phyloP scores from a whole-genome alignment of 2,329 filamentous ascomycete genomes.

The Stachybotrys chlorohalonatus region DNA sequence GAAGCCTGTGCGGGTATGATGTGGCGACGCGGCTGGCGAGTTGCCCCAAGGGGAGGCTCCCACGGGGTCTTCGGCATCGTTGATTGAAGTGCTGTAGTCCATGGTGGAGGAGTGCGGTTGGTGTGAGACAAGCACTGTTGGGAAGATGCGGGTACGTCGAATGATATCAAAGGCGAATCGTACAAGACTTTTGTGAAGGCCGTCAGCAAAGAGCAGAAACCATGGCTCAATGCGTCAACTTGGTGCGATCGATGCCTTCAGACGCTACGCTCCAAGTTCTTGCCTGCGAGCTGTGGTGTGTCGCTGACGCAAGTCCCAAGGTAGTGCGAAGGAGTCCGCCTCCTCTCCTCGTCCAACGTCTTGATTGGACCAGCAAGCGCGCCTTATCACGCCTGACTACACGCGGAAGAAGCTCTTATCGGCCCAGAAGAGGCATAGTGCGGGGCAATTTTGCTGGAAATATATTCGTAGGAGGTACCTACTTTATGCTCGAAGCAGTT shows the following conservation, averaged over 20 bases:
- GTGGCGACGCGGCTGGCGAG: slow-evolving; percentile 42
- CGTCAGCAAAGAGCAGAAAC: background rate
- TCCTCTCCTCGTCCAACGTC: slow-evolving; percentile 2
- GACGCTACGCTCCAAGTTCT: background rate
- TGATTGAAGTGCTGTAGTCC: slow-evolving; percentile 50
- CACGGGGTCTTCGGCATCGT: slow-evolving; percentile 43
- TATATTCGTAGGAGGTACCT: slow-evolving; percentile 1
- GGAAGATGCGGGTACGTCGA: background rate
- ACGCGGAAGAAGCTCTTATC: slow-evolving; percentile 13
- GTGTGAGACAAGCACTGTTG: slow-evolving; percentile 4
- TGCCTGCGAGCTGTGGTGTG: background rate
- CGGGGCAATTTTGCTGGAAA: slow-evolving; percentile 27
- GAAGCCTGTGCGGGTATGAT: slow-evolving; percentile 35
- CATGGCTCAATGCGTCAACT: background rate
- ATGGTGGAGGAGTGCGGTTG: slow-evolving; percentile 21
- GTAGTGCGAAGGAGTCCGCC: background rate
- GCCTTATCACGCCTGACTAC: slow-evolving; percentile 12
- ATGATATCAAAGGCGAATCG: background rate
- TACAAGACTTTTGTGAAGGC: background rate
- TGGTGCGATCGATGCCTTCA: background rate
- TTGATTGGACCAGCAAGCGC: slow-evolving; percentile 12
- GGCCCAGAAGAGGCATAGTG: slow-evolving; percentile 25
- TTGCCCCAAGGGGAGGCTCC: slow-evolving; percentile 48
- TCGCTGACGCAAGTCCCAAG: slow-evolving; percentile 19
- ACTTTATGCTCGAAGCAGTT: slow-evolving; percentile 11